Percentiles rank a stretch among this genome's conserved stretches.
phyloP scores from a whole-genome alignment of 345 rosid genomes.

The Populus pruinosa region DNA sequence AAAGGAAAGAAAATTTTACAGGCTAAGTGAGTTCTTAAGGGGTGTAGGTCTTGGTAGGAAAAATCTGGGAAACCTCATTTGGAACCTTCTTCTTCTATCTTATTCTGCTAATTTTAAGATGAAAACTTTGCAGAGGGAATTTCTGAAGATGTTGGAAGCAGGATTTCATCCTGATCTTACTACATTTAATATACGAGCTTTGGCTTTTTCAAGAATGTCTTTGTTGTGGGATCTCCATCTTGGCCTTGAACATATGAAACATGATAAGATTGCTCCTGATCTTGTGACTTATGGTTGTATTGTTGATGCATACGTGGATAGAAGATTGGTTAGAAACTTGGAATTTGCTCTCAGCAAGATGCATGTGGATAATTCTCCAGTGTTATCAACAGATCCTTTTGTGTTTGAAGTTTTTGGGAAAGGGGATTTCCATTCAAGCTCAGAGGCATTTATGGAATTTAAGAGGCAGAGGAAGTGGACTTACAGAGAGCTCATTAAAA shows the following conservation, averaged over 20 bases:
- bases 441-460: slow-evolving; percentile 77
- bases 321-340: slow-evolving; percentile 59
- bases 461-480: slow-evolving; percentile 48
- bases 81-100: slow-evolving; percentile 76
- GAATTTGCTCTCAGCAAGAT: slow-evolving; percentile 53
- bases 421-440: slow-evolving; percentile 70
- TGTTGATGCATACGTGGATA: slow-evolving; percentile 81
- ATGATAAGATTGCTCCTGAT: slow-evolving; percentile 56
- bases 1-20: slow-evolving; percentile 42
- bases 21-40: slow-evolving; percentile 55
- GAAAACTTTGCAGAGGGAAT: slow-evolving; percentile 84
- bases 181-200: slow-evolving; percentile 67
- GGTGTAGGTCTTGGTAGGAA: slow-evolving; percentile 65
- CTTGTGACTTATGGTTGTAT: slow-evolving; percentile 78
- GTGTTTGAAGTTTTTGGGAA: slow-evolving; percentile 73
- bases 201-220: slow-evolving; percentile 76
- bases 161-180: slow-evolving; percentile 73
- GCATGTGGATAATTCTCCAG: slow-evolving; percentile 52
- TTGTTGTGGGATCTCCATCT: slow-evolving; percentile 91
- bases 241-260: slow-evolving; percentile 74
- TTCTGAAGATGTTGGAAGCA: slow-evolving; percentile 50
- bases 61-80: slow-evolving; percentile 57
- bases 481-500: slow-evolving; percentile 49
- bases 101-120: slow-evolving; percentile 81
- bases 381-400: slow-evolving; percentile 51